A percentile compares a stretch with the other conserved stretches of the same genome.
These are phyloP conservation scores for Hypoxylon sp. DNA, from an alignment of 2,329 filamentous ascomycete genomes.

Conservation along the genomic window DNA sequence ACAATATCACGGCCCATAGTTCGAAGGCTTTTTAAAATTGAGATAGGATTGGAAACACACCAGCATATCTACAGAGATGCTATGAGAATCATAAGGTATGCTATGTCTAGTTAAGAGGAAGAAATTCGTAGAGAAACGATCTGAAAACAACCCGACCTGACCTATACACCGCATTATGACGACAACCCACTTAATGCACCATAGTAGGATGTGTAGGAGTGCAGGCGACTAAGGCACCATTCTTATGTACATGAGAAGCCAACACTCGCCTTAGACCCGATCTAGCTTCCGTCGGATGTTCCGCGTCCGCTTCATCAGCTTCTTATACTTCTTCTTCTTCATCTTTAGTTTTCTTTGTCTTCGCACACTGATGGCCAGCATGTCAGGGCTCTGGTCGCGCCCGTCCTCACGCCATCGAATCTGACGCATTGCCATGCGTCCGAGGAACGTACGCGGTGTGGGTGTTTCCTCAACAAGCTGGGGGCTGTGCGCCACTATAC, in stretches of 20 bases:
- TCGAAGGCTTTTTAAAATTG: slow-evolving; percentile 1
- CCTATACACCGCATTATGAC: slow-evolving; percentile 50
- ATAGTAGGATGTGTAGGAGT: slow-evolving; percentile 17
- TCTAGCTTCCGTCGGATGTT: slow-evolving; percentile 89
- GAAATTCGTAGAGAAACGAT: slow-evolving; percentile 31
- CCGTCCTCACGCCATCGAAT: slow-evolving; percentile 69
- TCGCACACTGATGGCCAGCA: slow-evolving; percentile 91
- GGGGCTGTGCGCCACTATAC: slow-evolving; percentile 73
- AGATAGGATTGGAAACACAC: slow-evolving; percentile 31
- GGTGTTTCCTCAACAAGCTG: slow-evolving; percentile 66
- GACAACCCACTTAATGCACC: slow-evolving; percentile 40
- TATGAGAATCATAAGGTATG: slow-evolving; percentile 30
- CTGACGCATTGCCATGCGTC: slow-evolving; percentile 78
- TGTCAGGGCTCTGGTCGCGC: slow-evolving; percentile 65
- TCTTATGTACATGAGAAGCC: slow-evolving; percentile 44
- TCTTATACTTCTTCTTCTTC: slow-evolving; percentile 99
- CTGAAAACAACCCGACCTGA: slow-evolving; percentile 33
- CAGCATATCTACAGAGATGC: slow-evolving; percentile 35
- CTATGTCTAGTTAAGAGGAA: slow-evolving; percentile 35
- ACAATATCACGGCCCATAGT: background rate
- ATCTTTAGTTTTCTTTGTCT: slow-evolving; percentile 96
- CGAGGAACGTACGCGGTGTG: slow-evolving; percentile 71
- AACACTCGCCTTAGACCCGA: slow-evolving; percentile 64
- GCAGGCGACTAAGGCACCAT: slow-evolving; percentile 20
- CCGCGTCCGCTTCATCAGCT: slow-evolving; percentile 93